Evolutionary conservation across 140 eudicot species (phyloP), one percentile per base, ranked within the genome.

Genomic region (Ambrosia hybrid): DNA sequence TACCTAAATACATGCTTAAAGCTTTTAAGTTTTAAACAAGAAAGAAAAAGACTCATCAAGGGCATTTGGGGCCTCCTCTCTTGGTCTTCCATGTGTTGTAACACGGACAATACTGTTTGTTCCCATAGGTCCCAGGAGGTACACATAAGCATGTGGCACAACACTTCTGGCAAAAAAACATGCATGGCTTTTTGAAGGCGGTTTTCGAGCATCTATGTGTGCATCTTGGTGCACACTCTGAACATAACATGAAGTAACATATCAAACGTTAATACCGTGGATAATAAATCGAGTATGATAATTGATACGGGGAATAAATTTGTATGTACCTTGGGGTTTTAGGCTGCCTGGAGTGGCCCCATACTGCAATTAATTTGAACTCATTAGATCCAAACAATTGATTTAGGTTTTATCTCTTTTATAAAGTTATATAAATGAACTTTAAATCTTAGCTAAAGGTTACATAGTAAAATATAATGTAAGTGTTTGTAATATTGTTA

Each of bases 71-170:
- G 39, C 92, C 86, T 64, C 92, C 89, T 73, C 80, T 63, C 64
- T 86, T 67, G 48, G 96, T 84, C 83, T 86, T 86, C 96, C 96
- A 89, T 56, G 85, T 73, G 66, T 86, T 86, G 81, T 89, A 89
- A 76, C 93, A 89, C 4, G 90, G 83, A 74, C 92, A 89, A 3
- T 43, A 66, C 12, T 65, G 78, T 43, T 89, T 89, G 83, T 86
- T 82, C 12, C 90, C 96, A 33, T 76, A 84, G 5, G 74, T 72
- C 3, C 90, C 96, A 0, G 92, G 86, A 15, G 96, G 96, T 9
- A 89, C 96, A 12, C 96, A 89, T 7, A 81, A 76, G 68, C 96
- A 89, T 53, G 73, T 82, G 26, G 74, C 78, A 60, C 93, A 89
- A 65, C 96, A 89, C 60, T 86, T 84, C 16, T 82, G 68, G 78